Conservation (phyloP, 805 yeast genomes). For the Candida koratica region DNA sequence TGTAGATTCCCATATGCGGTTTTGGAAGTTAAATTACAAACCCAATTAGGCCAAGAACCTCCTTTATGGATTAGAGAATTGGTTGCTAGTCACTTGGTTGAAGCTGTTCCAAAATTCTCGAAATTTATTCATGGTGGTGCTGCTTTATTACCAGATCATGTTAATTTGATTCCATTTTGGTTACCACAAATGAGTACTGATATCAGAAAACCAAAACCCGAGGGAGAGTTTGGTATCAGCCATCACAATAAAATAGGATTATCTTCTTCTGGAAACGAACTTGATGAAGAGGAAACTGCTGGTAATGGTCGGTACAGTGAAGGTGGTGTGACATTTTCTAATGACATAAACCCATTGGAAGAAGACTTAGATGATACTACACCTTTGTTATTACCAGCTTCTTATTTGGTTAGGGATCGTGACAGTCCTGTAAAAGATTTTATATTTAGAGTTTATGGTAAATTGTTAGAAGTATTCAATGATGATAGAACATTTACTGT, state of each 20-base stretch:
- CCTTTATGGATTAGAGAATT: slow-evolving; percentile 96
- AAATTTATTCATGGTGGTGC: slow-evolving; percentile 97
- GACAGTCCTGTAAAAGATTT: slow-evolving; percentile 33
- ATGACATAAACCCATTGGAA: slow-evolving; percentile 44
- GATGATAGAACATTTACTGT: slow-evolving; percentile 45
- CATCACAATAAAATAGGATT: slow-evolving; percentile 25
- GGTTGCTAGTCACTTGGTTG: slow-evolving; percentile 88
- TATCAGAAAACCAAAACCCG: slow-evolving; percentile 78
- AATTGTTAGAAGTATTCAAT: slow-evolving; percentile 38
- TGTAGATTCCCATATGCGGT: slow-evolving; percentile 97
- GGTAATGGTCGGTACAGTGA: slow-evolving; percentile 19
- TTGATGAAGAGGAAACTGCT: slow-evolving; percentile 63
- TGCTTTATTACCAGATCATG: slow-evolving; percentile 78
- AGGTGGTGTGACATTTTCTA: slow-evolving; percentile 40
- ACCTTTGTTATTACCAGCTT: slow-evolving; percentile 40
- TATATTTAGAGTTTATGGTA: slow-evolving; percentile 29
- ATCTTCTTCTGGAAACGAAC: slow-evolving; percentile 49
- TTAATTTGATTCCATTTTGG: slow-evolving; percentile 92
- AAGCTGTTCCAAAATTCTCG: slow-evolving; percentile 96
- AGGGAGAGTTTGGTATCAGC: slow-evolving; percentile 60
- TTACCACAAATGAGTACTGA: slow-evolving; percentile 95
- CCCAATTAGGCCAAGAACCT: slow-evolving; percentile 98
- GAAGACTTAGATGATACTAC: slow-evolving; percentile 48
- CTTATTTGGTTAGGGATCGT: slow-evolving; percentile 24
- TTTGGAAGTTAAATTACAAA: slow-evolving; percentile 92